These are phyloP conservation scores for Triangularia verruculosa DNA, from an alignment of 2,329 filamentous ascomycete species.

Conservation along the genomic window DNA sequence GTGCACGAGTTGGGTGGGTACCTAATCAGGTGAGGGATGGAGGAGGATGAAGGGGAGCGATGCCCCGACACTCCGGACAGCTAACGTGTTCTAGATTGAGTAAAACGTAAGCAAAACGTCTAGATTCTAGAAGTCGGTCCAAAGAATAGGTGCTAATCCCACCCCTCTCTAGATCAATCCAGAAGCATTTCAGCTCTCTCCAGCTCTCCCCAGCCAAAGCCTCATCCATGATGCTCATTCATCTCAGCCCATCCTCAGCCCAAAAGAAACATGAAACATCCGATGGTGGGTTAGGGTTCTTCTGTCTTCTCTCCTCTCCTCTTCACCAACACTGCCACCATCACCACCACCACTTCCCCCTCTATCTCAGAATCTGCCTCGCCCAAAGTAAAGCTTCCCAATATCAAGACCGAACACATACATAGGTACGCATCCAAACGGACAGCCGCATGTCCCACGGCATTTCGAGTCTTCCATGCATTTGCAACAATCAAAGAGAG, in stretches of 20 bases:
- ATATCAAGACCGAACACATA: background rate
- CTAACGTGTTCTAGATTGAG: background rate
- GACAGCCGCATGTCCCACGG: background rate
- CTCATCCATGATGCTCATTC: background rate
- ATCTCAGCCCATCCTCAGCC: background rate
- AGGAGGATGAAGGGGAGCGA: background rate
- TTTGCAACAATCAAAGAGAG: background rate
- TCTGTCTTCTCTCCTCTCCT: background rate
- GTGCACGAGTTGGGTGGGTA: background rate
- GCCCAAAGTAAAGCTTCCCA: background rate
- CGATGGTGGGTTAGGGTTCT: background rate
- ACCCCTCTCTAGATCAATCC: background rate
- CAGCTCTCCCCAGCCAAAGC: background rate
- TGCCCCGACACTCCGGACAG: background rate
- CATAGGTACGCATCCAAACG: background rate
- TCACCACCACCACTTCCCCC: background rate
- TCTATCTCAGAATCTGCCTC: background rate
- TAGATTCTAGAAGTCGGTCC: background rate
- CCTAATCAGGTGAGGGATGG: background rate
- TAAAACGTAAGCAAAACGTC: background rate
- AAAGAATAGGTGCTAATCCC: background rate
- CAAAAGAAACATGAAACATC: background rate
- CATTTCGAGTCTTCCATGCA: background rate
- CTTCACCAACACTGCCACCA: background rate
- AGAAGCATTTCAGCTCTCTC: background rate